Evolutionary conservation across 2,329 filamentous ascomycete species (phyloP), one percentile per base, ranked within the genome.

Genomic region (Podosphaera fusca): DNA sequence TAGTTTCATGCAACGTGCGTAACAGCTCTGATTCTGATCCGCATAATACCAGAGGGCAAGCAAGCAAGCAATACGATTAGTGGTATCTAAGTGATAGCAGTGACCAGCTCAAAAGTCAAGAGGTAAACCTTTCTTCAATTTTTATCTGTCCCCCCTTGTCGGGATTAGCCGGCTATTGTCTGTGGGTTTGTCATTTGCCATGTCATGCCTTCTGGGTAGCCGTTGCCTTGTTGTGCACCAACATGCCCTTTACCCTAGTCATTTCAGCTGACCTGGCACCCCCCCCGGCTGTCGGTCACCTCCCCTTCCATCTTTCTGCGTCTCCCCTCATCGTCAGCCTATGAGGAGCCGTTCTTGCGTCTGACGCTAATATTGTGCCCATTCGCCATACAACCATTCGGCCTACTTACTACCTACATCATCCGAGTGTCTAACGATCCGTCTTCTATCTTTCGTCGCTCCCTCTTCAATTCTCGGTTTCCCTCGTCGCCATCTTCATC

Each of bases 391-490:
- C 38, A 7, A 14, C 10, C 38, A 42, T 42, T 14, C 35, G 35
- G 5, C 38, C 38, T 3, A 42, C n/a, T 12, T 21, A 21, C 38
- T 12, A 14, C 38, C 10, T 12, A 42, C 38, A 42, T 7, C 10
- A 12, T 7, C 10, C 38, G 38, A 1, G 38, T 42, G 38, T 14
- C 38, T 42, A 14, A 42, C 38, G 10, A 42, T 14, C 10, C 38
- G 10, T 42, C 38, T 8, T 12, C 38, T 42, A 12, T 14, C 38
- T 42, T 14, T 42, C 38, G 38, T 42, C 38, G 38, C 38, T 42
- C 38, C 38, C 55, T 59, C 61, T 60, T 58, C 62, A 64, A 63
- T 63, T 59, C 58, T 58, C 57, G 58, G 51, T 35, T 49, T 58
- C 21, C 51, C 50, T 50, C 53, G 60, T 58, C 38, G n/a, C 10